Evolutionary conservation across 768 basidiomycete species (phyloP).

Genomic region (Pulveroboletus sp.): DNA sequence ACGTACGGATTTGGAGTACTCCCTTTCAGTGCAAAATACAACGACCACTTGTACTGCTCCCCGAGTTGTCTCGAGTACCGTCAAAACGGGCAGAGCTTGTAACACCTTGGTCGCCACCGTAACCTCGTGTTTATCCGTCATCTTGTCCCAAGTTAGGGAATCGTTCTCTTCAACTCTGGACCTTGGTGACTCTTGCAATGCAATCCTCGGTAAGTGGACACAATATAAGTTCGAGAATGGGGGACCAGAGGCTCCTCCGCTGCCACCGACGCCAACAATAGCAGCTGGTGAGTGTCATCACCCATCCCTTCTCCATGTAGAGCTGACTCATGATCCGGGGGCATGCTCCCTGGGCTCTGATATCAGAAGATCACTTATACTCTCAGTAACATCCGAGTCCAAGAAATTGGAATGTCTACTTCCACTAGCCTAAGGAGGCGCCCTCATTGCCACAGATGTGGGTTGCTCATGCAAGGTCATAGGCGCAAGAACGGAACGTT

Average conservation of each 20-base stretch:
- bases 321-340: conserved; percentile 2
- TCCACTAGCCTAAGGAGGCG: conserved; percentile 29
- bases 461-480: conserved; percentile 31
- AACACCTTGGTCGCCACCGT: conserved; percentile 19
- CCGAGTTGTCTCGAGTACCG: neutral
- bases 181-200: conserved; percentile 4
- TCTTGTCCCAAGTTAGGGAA: conserved; percentile 23
- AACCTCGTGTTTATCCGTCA: conserved; percentile 9
- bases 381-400: conserved; percentile 1
- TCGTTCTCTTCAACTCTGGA: conserved; percentile 11
- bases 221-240: conserved; percentile 23
- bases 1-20: neutral
- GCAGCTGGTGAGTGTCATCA: conserved; percentile 22
- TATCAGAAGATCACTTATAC: neutral
- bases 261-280: conserved; percentile 22
- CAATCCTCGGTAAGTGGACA: conserved; percentile 1
- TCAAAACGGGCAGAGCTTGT: neutral
- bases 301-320: neutral
- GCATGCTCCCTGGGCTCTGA: neutral
- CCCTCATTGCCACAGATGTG: conserved; percentile 33
- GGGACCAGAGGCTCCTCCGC: conserved; percentile 10
- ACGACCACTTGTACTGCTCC: conserved; percentile 8
- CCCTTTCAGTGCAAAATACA: conserved; percentile 12
- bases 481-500: conserved; percentile 29
- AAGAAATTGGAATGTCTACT: conserved; percentile 21